phyloP scores from a whole-genome alignment of 805 yeast species.

The Brettanomyces nanus region DNA sequence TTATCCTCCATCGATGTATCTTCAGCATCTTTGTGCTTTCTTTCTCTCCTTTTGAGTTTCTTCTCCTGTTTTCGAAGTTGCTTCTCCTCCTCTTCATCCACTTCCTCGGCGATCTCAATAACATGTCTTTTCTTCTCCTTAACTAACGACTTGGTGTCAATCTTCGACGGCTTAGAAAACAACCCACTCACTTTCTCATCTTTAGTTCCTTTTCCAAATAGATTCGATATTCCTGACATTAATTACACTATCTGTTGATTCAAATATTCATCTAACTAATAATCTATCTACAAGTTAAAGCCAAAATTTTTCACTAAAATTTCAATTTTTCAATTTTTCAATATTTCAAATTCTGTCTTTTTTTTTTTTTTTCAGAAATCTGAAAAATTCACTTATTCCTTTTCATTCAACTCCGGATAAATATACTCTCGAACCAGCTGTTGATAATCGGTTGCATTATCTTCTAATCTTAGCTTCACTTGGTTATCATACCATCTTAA shows the following conservation, averaged over 20 bases:
- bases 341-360: no score
- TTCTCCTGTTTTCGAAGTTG: constrained; percentile 14
- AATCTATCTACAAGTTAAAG: no score
- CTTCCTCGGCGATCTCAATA: constrained; percentile 10
- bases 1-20: background rate
- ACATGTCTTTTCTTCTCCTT: constrained; percentile 6
- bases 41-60: constrained; percentile 18
- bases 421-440: no score
- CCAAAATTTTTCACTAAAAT: no score
- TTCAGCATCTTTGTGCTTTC: background rate
- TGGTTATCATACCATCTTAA: constrained; percentile 1
- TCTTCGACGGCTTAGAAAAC: constrained; percentile 34
- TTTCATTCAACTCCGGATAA: no score
- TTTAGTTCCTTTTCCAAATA: background rate
- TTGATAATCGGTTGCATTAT: background rate
- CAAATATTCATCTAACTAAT: background rate
- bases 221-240: constrained; percentile 1
- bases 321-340: no score
- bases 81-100: constrained; percentile 8
- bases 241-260: background rate
- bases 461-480: background rate
- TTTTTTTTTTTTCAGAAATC: no score
- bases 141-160: constrained; percentile 27
- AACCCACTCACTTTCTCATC: constrained; percentile 13
- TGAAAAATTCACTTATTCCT: background rate